These are phyloP conservation scores for Phytophthora podocarpi DNA, from an alignment of 352 stramenopile genomes.

Conservation along the genomic window DNA sequence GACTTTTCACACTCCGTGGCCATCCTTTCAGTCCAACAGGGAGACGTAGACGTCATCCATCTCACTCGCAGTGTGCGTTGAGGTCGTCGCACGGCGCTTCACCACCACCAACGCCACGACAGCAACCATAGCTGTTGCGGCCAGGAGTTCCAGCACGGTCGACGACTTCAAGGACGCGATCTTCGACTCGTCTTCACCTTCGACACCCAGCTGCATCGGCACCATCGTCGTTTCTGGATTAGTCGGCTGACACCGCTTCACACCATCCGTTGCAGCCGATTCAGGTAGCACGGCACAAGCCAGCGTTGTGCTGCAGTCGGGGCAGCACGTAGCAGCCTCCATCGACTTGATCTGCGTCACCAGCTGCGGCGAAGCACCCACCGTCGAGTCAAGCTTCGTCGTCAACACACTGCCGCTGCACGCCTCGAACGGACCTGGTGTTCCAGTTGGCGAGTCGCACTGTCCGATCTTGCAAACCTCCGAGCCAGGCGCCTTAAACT, in stretches of 20 bases:
- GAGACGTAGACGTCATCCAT: too few species aligned
- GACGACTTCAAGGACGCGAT: not conserved
- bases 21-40: too few species aligned
- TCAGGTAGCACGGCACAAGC: not conserved
- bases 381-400: not conserved
- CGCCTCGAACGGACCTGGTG: constrained; percentile 12
- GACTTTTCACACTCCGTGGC: too few species aligned
- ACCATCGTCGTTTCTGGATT: not conserved
- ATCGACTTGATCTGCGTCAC: not conserved
- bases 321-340: constrained; percentile 1
- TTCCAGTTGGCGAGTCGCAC: not conserved
- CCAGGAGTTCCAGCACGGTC: constrained; percentile 1
- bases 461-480: constrained; percentile 9
- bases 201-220: constrained; percentile 2
- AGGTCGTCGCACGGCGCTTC: too few species aligned
- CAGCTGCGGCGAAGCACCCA: too few species aligned
- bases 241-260: constrained; percentile 15
- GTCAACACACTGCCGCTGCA: constrained; percentile 16
- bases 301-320: constrained; percentile 8
- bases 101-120: constrained; percentile 10
- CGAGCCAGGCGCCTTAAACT: too few species aligned
- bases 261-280: not conserved
- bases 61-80: too few species aligned
- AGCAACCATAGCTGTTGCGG: constrained; percentile 6
- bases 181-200: not conserved